phyloP scores from a whole-genome alignment of 305 asterid species.

The Fraxinus sp. region DNA sequence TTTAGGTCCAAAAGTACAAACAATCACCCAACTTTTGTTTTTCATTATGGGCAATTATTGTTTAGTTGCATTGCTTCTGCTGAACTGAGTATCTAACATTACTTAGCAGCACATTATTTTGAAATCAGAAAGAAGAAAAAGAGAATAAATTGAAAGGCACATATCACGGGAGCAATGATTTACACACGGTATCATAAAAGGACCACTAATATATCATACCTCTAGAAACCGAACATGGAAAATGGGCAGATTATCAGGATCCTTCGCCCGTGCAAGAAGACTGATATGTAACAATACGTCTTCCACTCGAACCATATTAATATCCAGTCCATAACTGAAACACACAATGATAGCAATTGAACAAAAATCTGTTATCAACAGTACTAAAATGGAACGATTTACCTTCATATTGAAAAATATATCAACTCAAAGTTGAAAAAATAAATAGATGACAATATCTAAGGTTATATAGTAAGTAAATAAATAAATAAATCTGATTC shows the following conservation, averaged over 20 bases:
- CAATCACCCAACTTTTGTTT: not conserved
- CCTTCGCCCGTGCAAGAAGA: slow-evolving; percentile 77
- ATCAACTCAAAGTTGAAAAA: not conserved
- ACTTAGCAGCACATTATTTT: not conserved
- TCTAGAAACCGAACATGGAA: slow-evolving; percentile 40
- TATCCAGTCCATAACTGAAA: slow-evolving; percentile 52
- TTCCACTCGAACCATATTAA: slow-evolving; percentile 78
- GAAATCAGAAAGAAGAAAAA: not conserved
- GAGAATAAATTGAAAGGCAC: not conserved
- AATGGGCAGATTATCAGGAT: slow-evolving; percentile 68
- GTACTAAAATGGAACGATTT: not conserved
- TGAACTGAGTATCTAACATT: not conserved
- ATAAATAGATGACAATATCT: not conserved
- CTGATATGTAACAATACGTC: slow-evolving; percentile 79
- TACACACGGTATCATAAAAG: not conserved
- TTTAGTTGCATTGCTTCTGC: not conserved
- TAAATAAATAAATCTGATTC: not conserved
- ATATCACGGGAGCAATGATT: not conserved
- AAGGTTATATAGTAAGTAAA: slow-evolving; percentile 3
- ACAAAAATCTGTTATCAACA: slow-evolving; percentile 8
- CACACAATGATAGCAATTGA: slow-evolving; percentile 20
- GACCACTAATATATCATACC: not conserved
- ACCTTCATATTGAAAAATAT: slow-evolving; percentile 6
- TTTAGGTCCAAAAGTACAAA: not conserved
- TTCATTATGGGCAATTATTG: not conserved